Conservation (phyloP, 176 grass and related monocot genomes). For the Rhipidocladum racemiflorum region DNA sequence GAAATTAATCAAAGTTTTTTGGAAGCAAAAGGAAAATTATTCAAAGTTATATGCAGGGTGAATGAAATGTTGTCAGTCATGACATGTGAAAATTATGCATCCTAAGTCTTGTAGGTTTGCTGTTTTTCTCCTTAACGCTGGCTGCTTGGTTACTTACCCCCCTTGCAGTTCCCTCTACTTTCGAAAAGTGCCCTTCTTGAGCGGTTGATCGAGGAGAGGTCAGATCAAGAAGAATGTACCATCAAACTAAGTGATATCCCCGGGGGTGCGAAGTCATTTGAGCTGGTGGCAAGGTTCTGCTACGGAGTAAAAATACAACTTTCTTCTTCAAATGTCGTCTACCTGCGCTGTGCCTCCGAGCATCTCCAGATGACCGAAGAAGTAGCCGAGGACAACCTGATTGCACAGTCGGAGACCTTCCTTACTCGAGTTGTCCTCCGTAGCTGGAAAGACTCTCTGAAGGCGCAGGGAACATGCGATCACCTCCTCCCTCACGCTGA, state of each 20-base stretch:
- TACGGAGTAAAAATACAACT: constrained; percentile 88
- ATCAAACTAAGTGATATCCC: constrained; percentile 64
- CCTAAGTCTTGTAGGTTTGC: neutral
- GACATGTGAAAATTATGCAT: neutral
- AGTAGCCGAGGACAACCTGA: constrained; percentile 71
- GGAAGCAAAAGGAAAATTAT: neutral
- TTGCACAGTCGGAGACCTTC: constrained; percentile 73
- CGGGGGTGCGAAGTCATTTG: constrained; percentile 76
- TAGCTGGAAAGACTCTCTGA: constrained; percentile 87
- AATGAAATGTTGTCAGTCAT: neutral
- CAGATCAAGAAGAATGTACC: constrained; percentile 48
- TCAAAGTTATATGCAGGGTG: neutral
- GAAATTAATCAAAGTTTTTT: neutral
- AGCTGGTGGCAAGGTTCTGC: constrained; percentile 85
- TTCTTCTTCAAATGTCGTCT: constrained; percentile 69
- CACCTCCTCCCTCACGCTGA: constrained; percentile 67
- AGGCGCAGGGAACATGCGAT: constrained; percentile 70
- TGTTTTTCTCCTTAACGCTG: constrained; percentile 5
- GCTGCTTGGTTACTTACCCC: neutral
- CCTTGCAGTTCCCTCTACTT: constrained; percentile 77
- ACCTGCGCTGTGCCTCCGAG: constrained; percentile 66
- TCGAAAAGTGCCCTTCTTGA: constrained; percentile 69
- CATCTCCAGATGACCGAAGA: constrained; percentile 85
- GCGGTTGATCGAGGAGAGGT: constrained; percentile 62
- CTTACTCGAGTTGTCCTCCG: constrained; percentile 71